These are phyloP conservation scores for Domatiomyces catenatus DNA, from an alignment of 2,329 filamentous ascomycete species.

Conservation along the genomic window DNA sequence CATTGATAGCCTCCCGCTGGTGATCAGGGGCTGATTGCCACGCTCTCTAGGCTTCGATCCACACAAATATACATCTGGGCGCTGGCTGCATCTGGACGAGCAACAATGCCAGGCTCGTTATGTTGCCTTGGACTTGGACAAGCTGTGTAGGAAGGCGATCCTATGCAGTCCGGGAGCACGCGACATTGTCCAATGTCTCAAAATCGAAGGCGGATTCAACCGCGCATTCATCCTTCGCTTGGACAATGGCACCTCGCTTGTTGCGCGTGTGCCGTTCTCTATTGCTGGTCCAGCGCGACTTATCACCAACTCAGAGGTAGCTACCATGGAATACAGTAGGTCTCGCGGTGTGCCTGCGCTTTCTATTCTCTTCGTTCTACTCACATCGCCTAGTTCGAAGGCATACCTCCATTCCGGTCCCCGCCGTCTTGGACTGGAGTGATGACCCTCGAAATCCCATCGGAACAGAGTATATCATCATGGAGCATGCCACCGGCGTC, in stretches of 20 bases:
- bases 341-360: background rate
- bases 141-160: too few species aligned
- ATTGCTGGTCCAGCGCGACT: background rate
- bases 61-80: too few species aligned
- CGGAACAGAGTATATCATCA: conserved; percentile 27
- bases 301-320: background rate
- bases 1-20: too few species aligned
- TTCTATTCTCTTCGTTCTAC: background rate
- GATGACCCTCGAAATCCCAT: conserved; percentile 23
- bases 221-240: background rate
- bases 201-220: background rate
- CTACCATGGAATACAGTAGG: background rate
- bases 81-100: too few species aligned
- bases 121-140: too few species aligned
- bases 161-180: too few species aligned
- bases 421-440: conserved; percentile 23
- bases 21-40: too few species aligned
- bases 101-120: too few species aligned
- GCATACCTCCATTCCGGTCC: background rate
- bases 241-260: background rate
- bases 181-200: too few species aligned
- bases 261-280: background rate
- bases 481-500: conserved; percentile 24
- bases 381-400: background rate
- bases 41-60: too few species aligned